Conservation (phyloP, 306 rosid genomes). For the Astragalus glycyphyllos region DNA sequence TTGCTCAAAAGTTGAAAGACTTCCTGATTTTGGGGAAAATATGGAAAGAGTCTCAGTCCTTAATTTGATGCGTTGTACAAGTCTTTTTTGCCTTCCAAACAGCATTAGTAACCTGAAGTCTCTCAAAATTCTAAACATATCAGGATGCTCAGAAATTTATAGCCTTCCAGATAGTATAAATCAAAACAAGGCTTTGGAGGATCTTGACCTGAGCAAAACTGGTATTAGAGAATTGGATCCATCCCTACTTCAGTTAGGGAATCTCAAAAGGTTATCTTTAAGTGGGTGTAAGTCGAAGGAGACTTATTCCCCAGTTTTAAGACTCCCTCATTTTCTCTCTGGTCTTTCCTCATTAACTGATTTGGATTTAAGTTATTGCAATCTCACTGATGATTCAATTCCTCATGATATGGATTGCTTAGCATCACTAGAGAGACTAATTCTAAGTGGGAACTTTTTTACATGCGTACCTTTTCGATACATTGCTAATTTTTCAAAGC, state of each 20-base stretch:
- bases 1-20: slow-evolving; percentile 17
- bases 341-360: neutral
- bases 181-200: slow-evolving; percentile 31
- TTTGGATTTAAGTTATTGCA: slow-evolving; percentile 36
- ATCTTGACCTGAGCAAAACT: slow-evolving; percentile 36
- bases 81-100: slow-evolving; percentile 26
- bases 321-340: neutral
- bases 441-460: slow-evolving; percentile 32
- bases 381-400: slow-evolving; percentile 14
- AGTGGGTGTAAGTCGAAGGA: neutral
- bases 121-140: slow-evolving; percentile 27
- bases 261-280: slow-evolving; percentile 23
- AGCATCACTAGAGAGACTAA: slow-evolving; percentile 1
- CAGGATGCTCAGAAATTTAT: slow-evolving; percentile 28
- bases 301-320: neutral
- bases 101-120: slow-evolving; percentile 27
- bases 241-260: slow-evolving; percentile 18
- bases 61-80: slow-evolving; percentile 27
- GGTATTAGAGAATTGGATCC: slow-evolving; percentile 24
- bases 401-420: slow-evolving; percentile 23
- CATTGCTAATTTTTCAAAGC: slow-evolving; percentile 35
- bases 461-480: neutral
- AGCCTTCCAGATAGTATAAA: slow-evolving; percentile 9
- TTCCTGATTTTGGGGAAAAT: slow-evolving; percentile 32
- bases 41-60: slow-evolving; percentile 13